Evolutionary conservation across 1,139 yeast genomes (phyloP).

Genomic region (Scheffersomyces cryptocercus): DNA sequence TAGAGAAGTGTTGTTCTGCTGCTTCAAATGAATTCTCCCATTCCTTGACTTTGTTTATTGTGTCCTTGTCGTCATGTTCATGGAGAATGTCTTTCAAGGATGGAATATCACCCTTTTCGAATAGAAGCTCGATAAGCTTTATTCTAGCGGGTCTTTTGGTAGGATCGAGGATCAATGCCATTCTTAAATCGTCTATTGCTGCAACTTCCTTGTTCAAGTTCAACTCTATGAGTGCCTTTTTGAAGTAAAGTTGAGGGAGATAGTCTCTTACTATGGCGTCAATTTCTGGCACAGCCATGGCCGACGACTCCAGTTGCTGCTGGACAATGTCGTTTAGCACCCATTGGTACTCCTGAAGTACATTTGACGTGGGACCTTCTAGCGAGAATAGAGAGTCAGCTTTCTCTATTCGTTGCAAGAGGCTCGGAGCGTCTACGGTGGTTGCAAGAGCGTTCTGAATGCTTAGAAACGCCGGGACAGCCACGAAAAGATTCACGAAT

Average conservation of each 20-base stretch:
- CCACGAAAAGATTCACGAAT: too few relatives aligned
- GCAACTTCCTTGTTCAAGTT: conserved; percentile 46
- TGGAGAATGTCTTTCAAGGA: conserved; percentile 7
- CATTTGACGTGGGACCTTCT: conserved; percentile 29
- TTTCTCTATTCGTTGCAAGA: conserved; percentile 1
- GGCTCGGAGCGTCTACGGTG: too few relatives aligned
- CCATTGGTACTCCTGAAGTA: conserved; percentile 24
- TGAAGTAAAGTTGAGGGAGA: conserved; percentile 46
- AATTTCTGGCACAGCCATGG: conserved; percentile 1
- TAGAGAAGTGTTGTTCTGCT: conserved; percentile 16
- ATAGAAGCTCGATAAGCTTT: conserved; percentile 42
- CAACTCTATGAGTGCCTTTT: conserved; percentile 55
- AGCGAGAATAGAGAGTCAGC: conserved; percentile 11
- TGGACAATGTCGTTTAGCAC: conserved; percentile 16
- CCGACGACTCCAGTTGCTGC: not conserved
- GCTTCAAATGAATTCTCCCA: conserved; percentile 19
- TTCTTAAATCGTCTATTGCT: conserved; percentile 50
- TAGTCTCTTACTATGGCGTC: conserved; percentile 4
- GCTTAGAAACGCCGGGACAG: too few relatives aligned
- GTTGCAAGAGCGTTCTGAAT: too few relatives aligned
- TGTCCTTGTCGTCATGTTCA: conserved; percentile 13
- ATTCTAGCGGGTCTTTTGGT: conserved; percentile 42
- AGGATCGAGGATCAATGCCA: conserved; percentile 42
- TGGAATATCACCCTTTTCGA: conserved; percentile 46
- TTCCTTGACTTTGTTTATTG: conserved; percentile 14